phyloP scores from a whole-genome alignment of 2,329 filamentous ascomycete species.

The Huntiella savannae region DNA sequence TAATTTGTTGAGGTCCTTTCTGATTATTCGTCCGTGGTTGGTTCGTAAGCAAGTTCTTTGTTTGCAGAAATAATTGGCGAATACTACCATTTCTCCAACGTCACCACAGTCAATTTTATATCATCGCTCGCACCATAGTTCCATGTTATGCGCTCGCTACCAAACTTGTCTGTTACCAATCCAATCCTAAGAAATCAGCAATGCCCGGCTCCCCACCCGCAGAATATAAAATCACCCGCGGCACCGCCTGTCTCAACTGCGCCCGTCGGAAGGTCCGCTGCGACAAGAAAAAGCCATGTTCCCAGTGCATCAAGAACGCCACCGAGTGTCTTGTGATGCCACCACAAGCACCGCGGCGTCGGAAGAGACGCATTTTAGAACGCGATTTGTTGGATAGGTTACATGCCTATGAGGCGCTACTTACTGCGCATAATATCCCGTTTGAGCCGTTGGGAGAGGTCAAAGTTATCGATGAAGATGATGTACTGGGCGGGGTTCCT shows the following conservation, averaged over 20 bases:
- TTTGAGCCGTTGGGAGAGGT: constrained; percentile 44
- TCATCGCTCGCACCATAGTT: background rate
- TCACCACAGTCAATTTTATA: background rate
- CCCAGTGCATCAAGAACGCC: constrained; percentile 40
- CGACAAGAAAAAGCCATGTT: constrained; percentile 52
- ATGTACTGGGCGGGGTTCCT: no score
- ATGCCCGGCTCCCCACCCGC: constrained; percentile 15
- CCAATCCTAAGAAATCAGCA: background rate
- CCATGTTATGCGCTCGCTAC: background rate
- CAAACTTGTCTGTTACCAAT: background rate
- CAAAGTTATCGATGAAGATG: background rate
- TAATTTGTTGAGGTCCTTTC: no score
- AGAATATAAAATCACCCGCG: constrained; percentile 35
- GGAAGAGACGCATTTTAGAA: constrained; percentile 48
- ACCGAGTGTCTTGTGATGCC: constrained; percentile 42
- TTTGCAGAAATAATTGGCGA: no score
- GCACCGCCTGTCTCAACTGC: constrained; percentile 50
- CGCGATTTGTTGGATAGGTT: constrained; percentile 51
- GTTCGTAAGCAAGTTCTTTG: no score
- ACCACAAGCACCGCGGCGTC: constrained; percentile 35
- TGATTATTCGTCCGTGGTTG: no score
- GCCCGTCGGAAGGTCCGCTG: constrained; percentile 61
- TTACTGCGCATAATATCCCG: constrained; percentile 45
- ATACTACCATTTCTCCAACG: no score
- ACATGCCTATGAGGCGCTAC: constrained; percentile 45